Evolutionary conservation across 2,329 filamentous ascomycete species (phyloP).

Genomic region (Ceratocystis albifundus): DNA sequence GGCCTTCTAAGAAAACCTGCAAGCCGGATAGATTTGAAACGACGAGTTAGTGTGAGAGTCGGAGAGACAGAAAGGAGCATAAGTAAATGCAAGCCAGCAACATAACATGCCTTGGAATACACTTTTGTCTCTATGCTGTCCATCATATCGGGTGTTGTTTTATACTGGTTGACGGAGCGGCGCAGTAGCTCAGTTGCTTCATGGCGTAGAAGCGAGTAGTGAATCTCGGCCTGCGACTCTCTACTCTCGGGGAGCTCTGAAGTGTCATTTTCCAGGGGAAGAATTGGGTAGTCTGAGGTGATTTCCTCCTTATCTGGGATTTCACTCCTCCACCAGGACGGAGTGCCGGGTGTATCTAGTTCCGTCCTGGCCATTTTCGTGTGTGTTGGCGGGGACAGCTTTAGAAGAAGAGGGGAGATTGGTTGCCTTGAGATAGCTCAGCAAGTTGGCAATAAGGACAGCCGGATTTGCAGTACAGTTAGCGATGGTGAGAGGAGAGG

Average conservation of each 20-base stretch:
- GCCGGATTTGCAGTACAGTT: too few species aligned
- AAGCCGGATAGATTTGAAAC: background rate
- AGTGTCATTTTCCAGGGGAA: conserved; percentile 43
- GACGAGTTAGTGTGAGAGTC: background rate
- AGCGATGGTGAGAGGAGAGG: too few species aligned
- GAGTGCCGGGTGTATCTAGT: background rate
- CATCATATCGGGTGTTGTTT: conserved; percentile 39
- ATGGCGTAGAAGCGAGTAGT: conserved; percentile 65
- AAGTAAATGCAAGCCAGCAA: conserved; percentile 13
- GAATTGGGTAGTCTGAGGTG: conserved; percentile 28
- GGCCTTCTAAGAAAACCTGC: conserved; percentile 54
- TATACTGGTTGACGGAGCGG: conserved; percentile 49
- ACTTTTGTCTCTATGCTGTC: conserved; percentile 51
- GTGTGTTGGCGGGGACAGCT: too few species aligned
- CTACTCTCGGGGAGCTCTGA: conserved; percentile 47
- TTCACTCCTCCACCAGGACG: conserved; percentile 34
- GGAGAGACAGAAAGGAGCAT: background rate
- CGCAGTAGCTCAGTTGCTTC: conserved; percentile 61
- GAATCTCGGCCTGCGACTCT: conserved; percentile 55
- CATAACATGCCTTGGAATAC: conserved; percentile 55
- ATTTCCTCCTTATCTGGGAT: conserved; percentile 46
- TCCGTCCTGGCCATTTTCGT: background rate
- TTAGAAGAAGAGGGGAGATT: too few species aligned
- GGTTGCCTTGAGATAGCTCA: too few species aligned
- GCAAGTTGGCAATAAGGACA: too few species aligned